These are phyloP conservation scores for Ascochyta rabiei DNA, from an alignment of 2,329 filamentous ascomycete genomes.

Conservation along the genomic window DNA sequence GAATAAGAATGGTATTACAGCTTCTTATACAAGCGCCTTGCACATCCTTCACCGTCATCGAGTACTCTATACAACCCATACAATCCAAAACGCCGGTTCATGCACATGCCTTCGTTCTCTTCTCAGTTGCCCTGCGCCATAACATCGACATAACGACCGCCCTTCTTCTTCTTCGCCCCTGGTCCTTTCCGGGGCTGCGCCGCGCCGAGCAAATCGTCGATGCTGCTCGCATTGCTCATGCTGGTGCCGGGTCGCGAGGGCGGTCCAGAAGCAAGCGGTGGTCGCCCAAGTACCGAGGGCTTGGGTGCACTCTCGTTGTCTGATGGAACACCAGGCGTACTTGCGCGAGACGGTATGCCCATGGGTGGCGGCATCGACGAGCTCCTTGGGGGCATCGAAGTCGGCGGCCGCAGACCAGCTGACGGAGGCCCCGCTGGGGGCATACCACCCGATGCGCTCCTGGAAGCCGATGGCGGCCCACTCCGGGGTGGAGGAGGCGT, in stretches of 20 bases:
- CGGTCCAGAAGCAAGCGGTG: conserved; percentile 38
- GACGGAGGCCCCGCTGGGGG: conserved; percentile 42
- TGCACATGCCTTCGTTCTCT: background rate
- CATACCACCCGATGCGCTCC: conserved; percentile 57
- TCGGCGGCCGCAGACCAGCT: conserved; percentile 22
- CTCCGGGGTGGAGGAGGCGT: conserved; percentile 81
- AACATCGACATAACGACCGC: conserved; percentile 90
- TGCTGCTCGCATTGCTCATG: conserved; percentile 90
- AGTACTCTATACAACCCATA: background rate
- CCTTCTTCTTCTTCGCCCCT: conserved; percentile 72
- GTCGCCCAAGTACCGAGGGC: conserved; percentile 32
- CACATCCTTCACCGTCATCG: background rate
- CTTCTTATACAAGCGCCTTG: conserved; percentile 4
- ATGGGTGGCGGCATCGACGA: conserved; percentile 47
- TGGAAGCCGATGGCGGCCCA: conserved; percentile 50
- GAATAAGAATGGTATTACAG: conserved; percentile 4
- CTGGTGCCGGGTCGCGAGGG: conserved; percentile 68
- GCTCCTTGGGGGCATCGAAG: conserved; percentile 35
- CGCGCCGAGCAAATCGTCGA: conserved; percentile 87
- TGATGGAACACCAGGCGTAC: conserved; percentile 41
- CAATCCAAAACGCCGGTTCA: conserved; percentile 2
- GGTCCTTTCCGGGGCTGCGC: conserved; percentile 69
- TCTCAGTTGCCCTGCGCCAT: conserved; percentile 60
- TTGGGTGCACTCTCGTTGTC: conserved; percentile 36
- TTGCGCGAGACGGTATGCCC: conserved; percentile 35